Evolutionary conservation across 1,284 basidiomycete genomes (phyloP).

Genomic region (Peniophora sp.): DNA sequence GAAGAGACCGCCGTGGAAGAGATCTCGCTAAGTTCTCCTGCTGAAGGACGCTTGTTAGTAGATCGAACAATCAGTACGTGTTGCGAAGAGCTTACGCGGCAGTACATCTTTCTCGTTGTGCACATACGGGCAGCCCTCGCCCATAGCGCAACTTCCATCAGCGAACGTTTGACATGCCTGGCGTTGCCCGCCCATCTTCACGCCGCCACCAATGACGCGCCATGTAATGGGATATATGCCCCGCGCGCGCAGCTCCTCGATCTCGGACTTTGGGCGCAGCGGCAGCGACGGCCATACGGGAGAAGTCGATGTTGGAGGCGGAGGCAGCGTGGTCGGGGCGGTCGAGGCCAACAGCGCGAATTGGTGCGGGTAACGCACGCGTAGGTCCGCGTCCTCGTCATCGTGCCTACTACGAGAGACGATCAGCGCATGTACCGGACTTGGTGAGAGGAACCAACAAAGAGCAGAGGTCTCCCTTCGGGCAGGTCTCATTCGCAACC

Average conservation of each 20-base stretch:
- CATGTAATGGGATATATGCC: conserved; percentile 40
- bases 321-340: not conserved
- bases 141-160: conserved; percentile 15
- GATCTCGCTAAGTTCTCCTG: too few species aligned
- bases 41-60: too few species aligned
- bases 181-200: conserved; percentile 37
- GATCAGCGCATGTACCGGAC: conserved; percentile 1
- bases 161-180: conserved; percentile 26
- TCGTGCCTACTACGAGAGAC: not conserved
- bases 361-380: not conserved
- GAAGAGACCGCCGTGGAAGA: too few species aligned
- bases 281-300: conserved; percentile 17
- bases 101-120: conserved; percentile 14
- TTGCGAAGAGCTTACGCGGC: too few species aligned
- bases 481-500: conserved; percentile 37
- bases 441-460: conserved; percentile 39
- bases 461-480: conserved; percentile 55
- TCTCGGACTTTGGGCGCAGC: conserved; percentile 18
- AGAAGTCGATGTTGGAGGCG: not conserved
- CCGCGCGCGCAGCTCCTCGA: conserved; percentile 29
- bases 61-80: too few species aligned
- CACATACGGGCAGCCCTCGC: conserved; percentile 23
- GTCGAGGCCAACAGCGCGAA: not conserved
- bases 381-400: not conserved
- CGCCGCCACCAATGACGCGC: conserved; percentile 41